Percentiles rank a stretch among this genome's conserved stretches.
phyloP scores from a whole-genome alignment of 768 basidiomycete species.

The Cystobasidiopsis lactophilus region DNA sequence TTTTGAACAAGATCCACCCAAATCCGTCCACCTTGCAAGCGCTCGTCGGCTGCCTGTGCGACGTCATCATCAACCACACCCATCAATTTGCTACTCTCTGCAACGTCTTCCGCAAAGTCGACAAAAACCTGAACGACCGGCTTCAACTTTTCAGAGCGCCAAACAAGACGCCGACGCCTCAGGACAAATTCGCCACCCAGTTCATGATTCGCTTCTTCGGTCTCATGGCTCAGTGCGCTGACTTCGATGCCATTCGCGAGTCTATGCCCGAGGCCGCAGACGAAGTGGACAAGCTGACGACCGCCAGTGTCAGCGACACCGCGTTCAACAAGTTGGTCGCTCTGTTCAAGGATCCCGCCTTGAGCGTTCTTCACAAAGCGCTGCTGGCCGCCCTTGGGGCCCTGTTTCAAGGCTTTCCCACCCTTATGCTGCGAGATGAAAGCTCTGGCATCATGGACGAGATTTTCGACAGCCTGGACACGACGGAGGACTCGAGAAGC shows the following conservation, averaged over 20 bases:
- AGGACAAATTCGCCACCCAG: background rate
- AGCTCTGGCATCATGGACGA: constrained; percentile 73
- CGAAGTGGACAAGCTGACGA: constrained; percentile 31
- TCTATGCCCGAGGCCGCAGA: constrained; percentile 25
- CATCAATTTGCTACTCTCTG: constrained; percentile 61
- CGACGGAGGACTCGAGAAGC: constrained; percentile 35
- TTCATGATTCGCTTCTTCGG: constrained; percentile 65
- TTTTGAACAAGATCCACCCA: constrained; percentile 46
- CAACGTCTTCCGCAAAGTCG: constrained; percentile 62
- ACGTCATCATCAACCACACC: constrained; percentile 60
- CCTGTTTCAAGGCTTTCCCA: constrained; percentile 75
- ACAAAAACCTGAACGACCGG: constrained; percentile 27
- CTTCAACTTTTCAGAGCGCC: constrained; percentile 30
- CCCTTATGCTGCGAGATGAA: constrained; percentile 58
- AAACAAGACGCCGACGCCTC: background rate
- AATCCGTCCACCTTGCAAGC: constrained; percentile 55
- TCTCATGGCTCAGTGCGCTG: constrained; percentile 65
- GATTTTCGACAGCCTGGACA: constrained; percentile 53
- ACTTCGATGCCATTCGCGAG: constrained; percentile 52
- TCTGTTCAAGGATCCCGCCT: constrained; percentile 45
- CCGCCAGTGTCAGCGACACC: constrained; percentile 33
- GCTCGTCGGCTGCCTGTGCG: constrained; percentile 75
- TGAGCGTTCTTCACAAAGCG: constrained; percentile 40
- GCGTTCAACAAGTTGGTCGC: constrained; percentile 50
- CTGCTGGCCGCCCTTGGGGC: constrained; percentile 67